Base-by-base conservation (phyloP, 2,329 filamentous ascomycete genomes). In the Xylariomycetidae sp. region DNA sequence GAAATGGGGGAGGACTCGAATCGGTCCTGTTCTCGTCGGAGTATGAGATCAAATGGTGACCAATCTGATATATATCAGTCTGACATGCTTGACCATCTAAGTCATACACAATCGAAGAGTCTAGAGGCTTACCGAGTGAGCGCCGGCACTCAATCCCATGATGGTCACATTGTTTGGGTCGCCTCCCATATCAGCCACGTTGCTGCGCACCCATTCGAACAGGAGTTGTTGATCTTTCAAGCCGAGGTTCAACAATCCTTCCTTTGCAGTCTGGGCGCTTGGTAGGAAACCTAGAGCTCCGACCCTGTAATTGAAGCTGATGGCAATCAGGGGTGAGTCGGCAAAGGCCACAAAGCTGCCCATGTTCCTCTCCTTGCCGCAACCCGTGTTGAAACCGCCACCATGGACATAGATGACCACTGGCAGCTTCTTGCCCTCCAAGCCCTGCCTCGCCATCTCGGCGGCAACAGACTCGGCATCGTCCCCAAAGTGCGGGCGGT, bases 241-340 rank as follows among this genome's bases (percentile, higher is more conserved):
- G 2, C 82, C 82, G 14, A 81, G 56, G 46, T 87, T 88, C 33
- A 81, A 59, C 25, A 74, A 45, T 0, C 75, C 79, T 32, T 69
- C 69, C 20, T 67, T 67, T 11, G 67, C 62, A 18, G 74, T 67
- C 34, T 74, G 46, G 8, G 56, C 55, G n/a, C 70, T 78, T 8
- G 75, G 70, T 17, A 86, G 57, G 57, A 90, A 88, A 0, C 85
- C 85, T 49, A 87, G 65, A 5, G 76, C 72, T 3, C 78, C 77
- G 30, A 85, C 67, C 8, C 82, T 70, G 56, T 85, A 78, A 56
- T 74, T 76, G 52, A 81, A 72, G 52, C 67, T 73, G 31, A 82
- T 67, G 20, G 64, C 74, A 26, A 85, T 62, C 32, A 84, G 59
- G 8, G 70, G 70, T 27, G 59, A 51, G 16, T 61, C 58, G 3